Evolutionary conservation across 2,329 filamentous ascomycete species (phyloP), one percentile per base, ranked within the genome.

Genomic region (Sclerotiophoma versabilis): DNA sequence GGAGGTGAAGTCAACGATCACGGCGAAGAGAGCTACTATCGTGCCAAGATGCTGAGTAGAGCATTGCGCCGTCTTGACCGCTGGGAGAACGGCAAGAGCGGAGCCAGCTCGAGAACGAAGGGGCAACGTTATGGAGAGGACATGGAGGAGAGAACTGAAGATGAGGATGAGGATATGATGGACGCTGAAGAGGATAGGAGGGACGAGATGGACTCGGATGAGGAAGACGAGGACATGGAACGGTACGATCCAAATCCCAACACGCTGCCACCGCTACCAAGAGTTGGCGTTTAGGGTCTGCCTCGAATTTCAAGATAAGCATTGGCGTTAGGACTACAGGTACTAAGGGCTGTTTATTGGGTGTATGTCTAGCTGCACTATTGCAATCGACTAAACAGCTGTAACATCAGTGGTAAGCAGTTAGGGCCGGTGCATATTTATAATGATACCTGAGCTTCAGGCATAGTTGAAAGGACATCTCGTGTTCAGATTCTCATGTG

Each of bases 1-100:
- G 66, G 64, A 11, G 72, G 68, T 14, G 90, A 93, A 69, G 75
- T 81, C 0, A 88, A 91, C 57, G 90, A 93, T 74, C 90, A 87
- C 62, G 91, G 91, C 36, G 91, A 93, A 72, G 89, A 93, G 72
- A 81, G 86, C 5, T 82, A 83, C 49, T 81, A 84, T 1, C 87
- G 90, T 53, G 83, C 86, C 4, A 85, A 88, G 10, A 83, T 89
- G 7, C 76, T 93, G 15, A 80, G 87, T 47, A 83, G 88, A 14
- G 81, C 83, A 1, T 78, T 81, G 17, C 82, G 91, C 23, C 82
- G 91, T 33, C 77, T 93, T n/a, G 78, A 83, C 46, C 83, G 90
- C 26, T 93, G 91, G 91, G 82, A 86, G 41, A 77, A 77, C 10
- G 68, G 72, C n/a, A 59, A 65, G 36, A 66, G 59, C 0, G 71